Evolutionary conservation across 1,284 basidiomycete genomes (phyloP).

Genomic region (Singerocomus inundabilis): DNA sequence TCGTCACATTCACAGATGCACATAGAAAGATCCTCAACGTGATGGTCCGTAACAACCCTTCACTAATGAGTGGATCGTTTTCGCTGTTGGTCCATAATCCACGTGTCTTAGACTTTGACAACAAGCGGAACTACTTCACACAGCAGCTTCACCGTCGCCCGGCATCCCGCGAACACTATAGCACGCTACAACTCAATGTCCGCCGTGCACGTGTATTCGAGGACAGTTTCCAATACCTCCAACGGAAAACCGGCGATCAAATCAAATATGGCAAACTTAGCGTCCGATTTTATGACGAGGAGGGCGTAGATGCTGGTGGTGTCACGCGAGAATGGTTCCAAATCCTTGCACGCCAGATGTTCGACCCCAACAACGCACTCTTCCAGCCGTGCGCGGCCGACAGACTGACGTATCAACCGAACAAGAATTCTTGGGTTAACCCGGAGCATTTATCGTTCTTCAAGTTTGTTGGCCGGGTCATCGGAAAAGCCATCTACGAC

Average conservation of each 20-base stretch:
- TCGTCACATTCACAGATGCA: constrained; percentile 91
- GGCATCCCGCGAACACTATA: constrained; percentile 76
- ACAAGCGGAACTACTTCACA: constrained; percentile 98
- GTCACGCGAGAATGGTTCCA: constrained; percentile 99
- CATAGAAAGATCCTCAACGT: constrained; percentile 95
- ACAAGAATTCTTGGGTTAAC: constrained; percentile 93
- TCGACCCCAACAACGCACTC: constrained; percentile 98
- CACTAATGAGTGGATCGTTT: constrained; percentile 97
- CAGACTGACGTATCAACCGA: constrained; percentile 92
- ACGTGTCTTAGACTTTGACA: constrained; percentile 98
- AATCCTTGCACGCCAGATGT: constrained; percentile 97
- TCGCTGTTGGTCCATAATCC: constrained; percentile 95
- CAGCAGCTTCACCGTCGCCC: constrained; percentile 92
- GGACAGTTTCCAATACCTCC: constrained; percentile 93
- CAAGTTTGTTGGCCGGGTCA: constrained; percentile 97
- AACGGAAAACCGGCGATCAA: constrained; percentile 90
- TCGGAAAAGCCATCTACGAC: constrained; percentile 95
- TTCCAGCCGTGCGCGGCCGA: constrained; percentile 98
- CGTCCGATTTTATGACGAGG: constrained; percentile 96
- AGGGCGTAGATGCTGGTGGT: constrained; percentile 98
- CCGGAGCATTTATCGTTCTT: constrained; percentile 96
- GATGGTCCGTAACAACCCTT: constrained; percentile 98
- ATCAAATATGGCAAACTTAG: constrained; percentile 98
- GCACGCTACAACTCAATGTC: constrained; percentile 88
- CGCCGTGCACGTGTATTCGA: constrained; percentile 94